phyloP scores from a whole-genome alignment of 2,329 filamentous ascomycete genomes.

The Aureobasidium namibiae region DNA sequence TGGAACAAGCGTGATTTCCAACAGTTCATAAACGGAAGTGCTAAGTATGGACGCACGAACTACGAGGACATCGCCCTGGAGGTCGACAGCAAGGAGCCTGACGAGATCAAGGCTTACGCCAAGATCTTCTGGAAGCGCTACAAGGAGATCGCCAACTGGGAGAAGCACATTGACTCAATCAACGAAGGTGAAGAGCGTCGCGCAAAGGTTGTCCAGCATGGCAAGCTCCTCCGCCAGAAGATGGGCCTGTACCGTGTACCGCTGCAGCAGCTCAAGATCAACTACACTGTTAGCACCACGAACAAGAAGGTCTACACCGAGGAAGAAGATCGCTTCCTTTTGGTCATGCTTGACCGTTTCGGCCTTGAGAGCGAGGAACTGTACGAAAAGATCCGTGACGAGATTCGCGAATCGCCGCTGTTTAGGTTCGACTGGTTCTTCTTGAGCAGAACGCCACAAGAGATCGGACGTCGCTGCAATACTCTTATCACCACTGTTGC shows the following conservation, averaged over 20 bases:
- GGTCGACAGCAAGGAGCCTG: constrained; percentile 78
- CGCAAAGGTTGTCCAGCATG: constrained; percentile 82
- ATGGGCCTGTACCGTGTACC: constrained; percentile 95
- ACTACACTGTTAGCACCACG: constrained; percentile 96
- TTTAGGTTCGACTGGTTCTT: constrained; percentile 99
- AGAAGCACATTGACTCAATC: constrained; percentile 80
- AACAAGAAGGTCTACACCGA: constrained; percentile 99
- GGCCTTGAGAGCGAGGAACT: constrained; percentile 86
- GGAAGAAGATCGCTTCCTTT: constrained; percentile 90
- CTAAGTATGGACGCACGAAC: constrained; percentile 80
- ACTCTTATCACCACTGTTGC: constrained; percentile 91
- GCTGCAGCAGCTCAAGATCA: constrained; percentile 95
- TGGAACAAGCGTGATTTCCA: constrained; percentile 99
- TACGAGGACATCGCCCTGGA: constrained; percentile 80
- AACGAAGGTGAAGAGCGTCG: constrained; percentile 88
- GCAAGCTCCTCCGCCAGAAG: constrained; percentile 90
- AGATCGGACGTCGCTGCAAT: constrained; percentile 85
- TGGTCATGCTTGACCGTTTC: constrained; percentile 86
- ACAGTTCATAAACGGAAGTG: constrained; percentile 92
- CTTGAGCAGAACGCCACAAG: constrained; percentile 83
- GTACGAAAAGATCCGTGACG: constrained; percentile 92
- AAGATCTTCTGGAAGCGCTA: constrained; percentile 96
- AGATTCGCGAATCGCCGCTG: constrained; percentile 86
- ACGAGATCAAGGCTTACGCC: constrained; percentile 84
- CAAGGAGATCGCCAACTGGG: constrained; percentile 79